phyloP scores from a whole-genome alignment of 371 early-diverging fungal species.

The Mucor plumbeus region DNA sequence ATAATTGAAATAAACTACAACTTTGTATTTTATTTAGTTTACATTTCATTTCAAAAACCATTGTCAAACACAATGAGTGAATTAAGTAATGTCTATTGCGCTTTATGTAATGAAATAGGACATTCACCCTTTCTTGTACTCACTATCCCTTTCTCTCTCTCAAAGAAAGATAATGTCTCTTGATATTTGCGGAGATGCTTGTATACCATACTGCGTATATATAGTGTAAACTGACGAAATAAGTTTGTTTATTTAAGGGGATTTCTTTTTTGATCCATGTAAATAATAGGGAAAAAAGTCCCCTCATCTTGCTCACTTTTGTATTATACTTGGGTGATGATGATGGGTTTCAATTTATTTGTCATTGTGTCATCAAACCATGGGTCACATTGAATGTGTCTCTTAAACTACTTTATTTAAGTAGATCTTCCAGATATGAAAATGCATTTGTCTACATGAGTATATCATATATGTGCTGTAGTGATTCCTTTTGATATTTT shows the following conservation, averaged over 20 bases:
- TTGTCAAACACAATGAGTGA: too few species aligned
- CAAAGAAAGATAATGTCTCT: not conserved
- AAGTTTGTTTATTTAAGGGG: not conserved
- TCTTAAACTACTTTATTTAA: too few species aligned
- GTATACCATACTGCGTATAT: not conserved
- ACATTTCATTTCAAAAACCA: too few species aligned
- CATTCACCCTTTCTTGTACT: not conserved
- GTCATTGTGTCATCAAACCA: slow-evolving; percentile 13
- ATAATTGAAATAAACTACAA: too few species aligned
- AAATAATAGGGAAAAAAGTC: not conserved
- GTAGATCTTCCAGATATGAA: too few species aligned
- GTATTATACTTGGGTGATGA: not conserved
- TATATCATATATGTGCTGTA: too few species aligned
- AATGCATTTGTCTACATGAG: too few species aligned
- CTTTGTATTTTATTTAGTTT: too few species aligned
- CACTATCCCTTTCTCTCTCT: not conserved
- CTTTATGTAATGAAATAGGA: too few species aligned
- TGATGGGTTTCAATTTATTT: slow-evolving; percentile 4
- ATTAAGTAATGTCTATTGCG: too few species aligned
- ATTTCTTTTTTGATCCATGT: too few species aligned
- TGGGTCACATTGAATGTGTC: slow-evolving; percentile 5
- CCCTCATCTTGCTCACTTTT: slow-evolving; percentile 2
- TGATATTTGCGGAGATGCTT: not conserved
- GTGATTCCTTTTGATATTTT: too few species aligned
- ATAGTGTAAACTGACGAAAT: slow-evolving; percentile 9